Evolutionary conservation across 352 stramenopile genomes (phyloP).

Genomic region (Aphanomyces euteiches): DNA sequence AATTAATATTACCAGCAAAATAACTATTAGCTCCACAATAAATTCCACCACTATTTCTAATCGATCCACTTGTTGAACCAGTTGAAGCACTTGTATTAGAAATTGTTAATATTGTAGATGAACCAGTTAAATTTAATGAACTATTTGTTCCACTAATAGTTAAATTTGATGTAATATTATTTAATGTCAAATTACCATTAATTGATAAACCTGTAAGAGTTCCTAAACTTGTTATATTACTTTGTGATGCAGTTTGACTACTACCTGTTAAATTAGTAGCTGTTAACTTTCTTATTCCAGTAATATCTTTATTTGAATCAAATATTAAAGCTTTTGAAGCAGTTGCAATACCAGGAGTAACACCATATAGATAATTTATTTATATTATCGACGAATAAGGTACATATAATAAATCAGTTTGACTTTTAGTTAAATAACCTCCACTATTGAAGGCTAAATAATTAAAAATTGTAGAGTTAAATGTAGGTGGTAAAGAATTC

Average conservation of each 20-base stretch:
- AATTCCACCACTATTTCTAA: not conserved
- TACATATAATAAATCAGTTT: not conserved
- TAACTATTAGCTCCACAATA: constrained; percentile 7
- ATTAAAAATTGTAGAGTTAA: constrained; percentile 28
- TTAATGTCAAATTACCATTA: not conserved
- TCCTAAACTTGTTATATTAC: not conserved
- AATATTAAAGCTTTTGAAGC: constrained; percentile 15
- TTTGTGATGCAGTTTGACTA: not conserved
- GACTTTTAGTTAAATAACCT: not conserved
- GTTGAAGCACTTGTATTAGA: no score
- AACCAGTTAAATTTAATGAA: constrained; percentile 5
- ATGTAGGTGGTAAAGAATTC: constrained; percentile 17
- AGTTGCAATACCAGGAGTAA: constrained; percentile 9
- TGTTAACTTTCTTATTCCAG: constrained; percentile 10
- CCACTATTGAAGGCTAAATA: not conserved
- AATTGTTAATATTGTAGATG: not conserved
- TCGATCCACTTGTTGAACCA: not conserved
- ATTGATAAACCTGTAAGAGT: constrained; percentile 6
- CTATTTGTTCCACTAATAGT: not conserved
- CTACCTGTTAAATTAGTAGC: not conserved
- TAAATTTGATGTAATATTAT: not conserved
- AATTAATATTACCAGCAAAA: constrained; percentile 8
- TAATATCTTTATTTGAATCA: constrained; percentile 21
- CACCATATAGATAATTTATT: not conserved
- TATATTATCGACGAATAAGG: not conserved